These are phyloP conservation scores for Mortierella sp. DNA, from an alignment of 371 early-diverging fungal genomes.

Conservation along the genomic window DNA sequence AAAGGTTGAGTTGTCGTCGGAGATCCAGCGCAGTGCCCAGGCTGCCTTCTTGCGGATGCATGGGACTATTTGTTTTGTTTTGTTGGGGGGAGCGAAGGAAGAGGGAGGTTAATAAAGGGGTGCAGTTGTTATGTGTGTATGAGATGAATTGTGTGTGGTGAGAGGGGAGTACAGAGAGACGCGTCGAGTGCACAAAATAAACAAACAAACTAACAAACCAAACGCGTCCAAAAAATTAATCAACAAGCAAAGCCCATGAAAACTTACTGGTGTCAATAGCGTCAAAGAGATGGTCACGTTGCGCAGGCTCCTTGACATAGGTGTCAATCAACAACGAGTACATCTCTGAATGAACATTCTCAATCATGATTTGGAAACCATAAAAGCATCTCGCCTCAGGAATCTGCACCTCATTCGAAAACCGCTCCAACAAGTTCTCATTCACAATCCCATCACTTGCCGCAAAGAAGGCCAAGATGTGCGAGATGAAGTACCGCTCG, in stretches of 20 bases:
- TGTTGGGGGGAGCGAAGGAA: background rate
- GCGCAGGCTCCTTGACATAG: slow-evolving; percentile 93
- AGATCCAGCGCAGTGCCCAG: slow-evolving; percentile 99
- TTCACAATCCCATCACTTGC: slow-evolving; percentile 99
- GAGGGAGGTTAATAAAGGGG: slow-evolving; percentile 2
- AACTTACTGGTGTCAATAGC: slow-evolving; percentile 94
- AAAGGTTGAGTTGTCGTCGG: slow-evolving; percentile 88
- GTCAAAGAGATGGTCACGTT: slow-evolving; percentile 95
- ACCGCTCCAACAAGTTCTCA: slow-evolving; percentile 98
- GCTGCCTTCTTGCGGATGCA: slow-evolving; percentile 98
- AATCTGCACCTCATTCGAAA: slow-evolving; percentile 98
- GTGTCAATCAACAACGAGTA: slow-evolving; percentile 99
- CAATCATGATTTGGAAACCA: slow-evolving; percentile 99
- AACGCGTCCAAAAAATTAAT: background rate
- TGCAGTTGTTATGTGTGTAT: background rate
- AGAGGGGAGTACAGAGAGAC: background rate
- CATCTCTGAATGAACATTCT: slow-evolving; percentile 99
- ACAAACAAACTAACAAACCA: background rate
- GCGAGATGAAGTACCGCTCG: slow-evolving; percentile 97
- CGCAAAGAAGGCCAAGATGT: slow-evolving; percentile 99
- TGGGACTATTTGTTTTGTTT: slow-evolving; percentile 77
- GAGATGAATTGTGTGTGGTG: background rate
- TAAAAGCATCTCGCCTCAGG: slow-evolving; percentile 99
- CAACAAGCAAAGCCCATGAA: background rate
- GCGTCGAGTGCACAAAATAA: background rate